Evolutionary conservation across 306 rosid genomes (phyloP).

Genomic region (Inga laurina): DNA sequence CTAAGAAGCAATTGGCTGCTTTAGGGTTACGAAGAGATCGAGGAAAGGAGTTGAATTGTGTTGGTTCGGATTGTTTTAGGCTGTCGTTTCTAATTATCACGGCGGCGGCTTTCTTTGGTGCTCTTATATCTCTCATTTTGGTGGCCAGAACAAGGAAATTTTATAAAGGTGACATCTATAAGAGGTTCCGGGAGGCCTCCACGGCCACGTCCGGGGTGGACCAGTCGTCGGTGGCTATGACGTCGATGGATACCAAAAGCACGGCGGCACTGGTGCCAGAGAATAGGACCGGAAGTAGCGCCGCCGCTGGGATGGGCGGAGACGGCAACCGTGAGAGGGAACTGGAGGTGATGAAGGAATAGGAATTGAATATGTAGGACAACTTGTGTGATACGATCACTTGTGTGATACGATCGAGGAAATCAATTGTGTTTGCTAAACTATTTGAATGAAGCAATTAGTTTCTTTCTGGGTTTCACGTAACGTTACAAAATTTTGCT

Average conservation of each 20-base stretch:
- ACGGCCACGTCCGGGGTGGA: neutral
- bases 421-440: neutral
- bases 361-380: neutral
- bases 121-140: constrained; percentile 38
- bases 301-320: neutral
- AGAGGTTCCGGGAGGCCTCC: constrained; percentile 29
- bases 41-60: constrained; percentile 42
- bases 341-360: neutral
- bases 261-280: neutral
- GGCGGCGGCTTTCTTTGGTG: constrained; percentile 41
- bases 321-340: neutral
- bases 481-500: neutral
- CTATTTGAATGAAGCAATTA: neutral
- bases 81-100: constrained; percentile 48
- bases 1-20: constrained; percentile 28
- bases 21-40: constrained; percentile 2
- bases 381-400: neutral
- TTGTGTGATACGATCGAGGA: neutral
- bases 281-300: neutral
- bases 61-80: constrained; percentile 41
- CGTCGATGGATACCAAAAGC: constrained; percentile 15
- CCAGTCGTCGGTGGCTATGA: neutral
- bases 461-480: neutral
- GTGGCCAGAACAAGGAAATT: constrained; percentile 57
- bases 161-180: constrained; percentile 46